A percentile compares a stretch with the other conserved stretches of the same genome.
phyloP scores from a whole-genome alignment of 139 green algal genomes.

The Pleodorina starrii region DNA sequence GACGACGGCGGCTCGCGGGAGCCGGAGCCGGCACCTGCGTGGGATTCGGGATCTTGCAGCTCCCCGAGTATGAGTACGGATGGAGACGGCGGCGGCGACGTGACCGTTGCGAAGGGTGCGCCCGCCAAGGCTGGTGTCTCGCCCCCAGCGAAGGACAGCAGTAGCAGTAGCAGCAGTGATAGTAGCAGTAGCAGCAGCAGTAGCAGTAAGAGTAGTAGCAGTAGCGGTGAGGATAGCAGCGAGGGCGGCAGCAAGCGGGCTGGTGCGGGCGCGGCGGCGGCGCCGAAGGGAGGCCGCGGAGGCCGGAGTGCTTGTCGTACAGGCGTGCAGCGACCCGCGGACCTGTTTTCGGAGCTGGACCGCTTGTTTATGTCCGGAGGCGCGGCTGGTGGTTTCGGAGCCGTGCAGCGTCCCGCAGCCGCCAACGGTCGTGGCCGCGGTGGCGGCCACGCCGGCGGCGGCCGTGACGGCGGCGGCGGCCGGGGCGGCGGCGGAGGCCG shows the following conservation, averaged over 20 bases:
- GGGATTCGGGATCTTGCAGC: not conserved
- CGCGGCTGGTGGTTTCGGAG: not conserved
- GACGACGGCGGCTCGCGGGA: not conserved
- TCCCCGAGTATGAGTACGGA: not conserved
- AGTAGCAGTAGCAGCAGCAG: constrained; percentile 34
- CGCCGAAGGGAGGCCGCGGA: not conserved
- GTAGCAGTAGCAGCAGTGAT: constrained; percentile 48
- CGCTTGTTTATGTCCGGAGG: not conserved
- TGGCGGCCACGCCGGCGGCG: too few species aligned
- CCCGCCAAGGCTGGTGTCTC: not conserved
- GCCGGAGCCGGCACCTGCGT: too few species aligned
- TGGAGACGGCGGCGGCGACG: not conserved
- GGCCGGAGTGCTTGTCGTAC: too few species aligned
- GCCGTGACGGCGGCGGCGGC: too few species aligned
- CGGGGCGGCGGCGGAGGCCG: not conserved
- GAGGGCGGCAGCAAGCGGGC: not conserved
- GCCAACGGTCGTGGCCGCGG: not conserved
- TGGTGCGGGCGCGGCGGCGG: not conserved
- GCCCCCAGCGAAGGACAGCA: not conserved
- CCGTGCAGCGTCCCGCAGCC: too few species aligned
- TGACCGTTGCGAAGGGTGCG: not conserved
- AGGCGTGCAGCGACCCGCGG: not conserved
- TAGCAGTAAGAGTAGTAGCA: not conserved
- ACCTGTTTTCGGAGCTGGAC: constrained; percentile 25
- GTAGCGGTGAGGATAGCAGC: not conserved